Evolutionary conservation across 2,329 filamentous ascomycete species (phyloP), one percentile per base, ranked within the genome.

Genomic region (Hypoxylon sp.): DNA sequence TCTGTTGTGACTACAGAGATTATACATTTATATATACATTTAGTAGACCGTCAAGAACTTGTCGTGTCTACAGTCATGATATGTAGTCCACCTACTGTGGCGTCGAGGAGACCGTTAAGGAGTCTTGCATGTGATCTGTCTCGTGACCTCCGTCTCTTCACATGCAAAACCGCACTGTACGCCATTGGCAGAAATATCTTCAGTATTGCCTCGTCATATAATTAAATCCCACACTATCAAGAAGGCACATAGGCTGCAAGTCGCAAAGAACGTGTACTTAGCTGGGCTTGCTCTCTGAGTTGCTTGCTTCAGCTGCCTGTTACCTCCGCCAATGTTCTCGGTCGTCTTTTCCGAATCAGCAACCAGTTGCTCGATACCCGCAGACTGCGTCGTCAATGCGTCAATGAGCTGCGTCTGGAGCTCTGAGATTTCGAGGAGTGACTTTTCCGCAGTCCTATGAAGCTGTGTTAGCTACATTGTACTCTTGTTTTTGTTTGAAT

Each of bases 391-490:
- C 38, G 90, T 87, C 20, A 99, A 85, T 75, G 97, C 97, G 72
- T 88, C 88, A 40, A 96, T 93, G 11, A 99, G 89, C 56, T 95
- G 89, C 58, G 92, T 93, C 77, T 99, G 96, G 53, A 99, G 83
- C 75, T 97, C 93, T 6, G 93, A 91, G 68, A 99, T 97, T 77
- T 99, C 96, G 2, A 97, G 79, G 4, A 99, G 85, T 0, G 93
- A 97, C 76, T 92, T 93, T 78, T 99, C 93, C 0, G 93, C 93
- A 24, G 91, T 91, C 74, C 93, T 97, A 74, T 63, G 57, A 11
- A 18, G 52, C 22, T 22, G n/a, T 38, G 36, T 68, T 50, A 68
- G 54, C 20, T 33, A 12, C 14, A 36, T 0, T 26, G 5, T n/a
- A 4, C 22, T 26, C 44, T 18, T 16, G 46, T 30, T 3, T 20